Conservation (phyloP, 129 eudicot species). For the Silybum marianum region DNA sequence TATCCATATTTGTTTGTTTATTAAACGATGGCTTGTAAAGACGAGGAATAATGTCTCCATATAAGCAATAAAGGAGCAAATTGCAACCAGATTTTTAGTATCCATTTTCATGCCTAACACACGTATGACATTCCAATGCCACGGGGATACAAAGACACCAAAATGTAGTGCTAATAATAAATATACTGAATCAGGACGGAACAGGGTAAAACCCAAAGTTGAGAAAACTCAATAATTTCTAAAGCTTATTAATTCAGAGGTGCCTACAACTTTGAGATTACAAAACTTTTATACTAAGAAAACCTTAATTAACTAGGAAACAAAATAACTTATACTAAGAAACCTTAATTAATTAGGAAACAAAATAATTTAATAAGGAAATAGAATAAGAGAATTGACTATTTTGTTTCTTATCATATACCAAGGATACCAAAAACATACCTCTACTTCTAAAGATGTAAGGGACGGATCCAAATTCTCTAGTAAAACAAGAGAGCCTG, state of each 20-base stretch:
- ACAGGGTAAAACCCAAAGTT: no score
- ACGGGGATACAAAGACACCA: neutral
- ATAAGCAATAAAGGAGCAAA: neutral
- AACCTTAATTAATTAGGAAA: no score
- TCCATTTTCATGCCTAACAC: neutral
- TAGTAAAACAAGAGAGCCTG: slow-evolving; percentile 45
- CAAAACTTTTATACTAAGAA: no score
- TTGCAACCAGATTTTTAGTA: neutral
- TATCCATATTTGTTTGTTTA: neutral
- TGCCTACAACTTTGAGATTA: no score
- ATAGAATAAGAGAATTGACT: no score
- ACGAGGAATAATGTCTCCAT: neutral
- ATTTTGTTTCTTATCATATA: no score
- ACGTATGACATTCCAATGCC: neutral
- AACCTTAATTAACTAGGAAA: no score
- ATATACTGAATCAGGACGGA: neutral
- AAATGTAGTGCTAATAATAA: neutral
- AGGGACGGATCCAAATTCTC: slow-evolving; percentile 59
- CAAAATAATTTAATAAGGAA: no score
- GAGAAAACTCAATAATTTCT: no score
- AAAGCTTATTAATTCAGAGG: no score
- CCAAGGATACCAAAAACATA: slow-evolving; percentile 13
- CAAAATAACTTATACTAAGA: no score
- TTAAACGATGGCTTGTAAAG: neutral
- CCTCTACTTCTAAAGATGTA: slow-evolving; percentile 69